Base-by-base conservation (phyloP, 768 basidiomycete genomes). In the Tephrocybe sp. region DNA sequence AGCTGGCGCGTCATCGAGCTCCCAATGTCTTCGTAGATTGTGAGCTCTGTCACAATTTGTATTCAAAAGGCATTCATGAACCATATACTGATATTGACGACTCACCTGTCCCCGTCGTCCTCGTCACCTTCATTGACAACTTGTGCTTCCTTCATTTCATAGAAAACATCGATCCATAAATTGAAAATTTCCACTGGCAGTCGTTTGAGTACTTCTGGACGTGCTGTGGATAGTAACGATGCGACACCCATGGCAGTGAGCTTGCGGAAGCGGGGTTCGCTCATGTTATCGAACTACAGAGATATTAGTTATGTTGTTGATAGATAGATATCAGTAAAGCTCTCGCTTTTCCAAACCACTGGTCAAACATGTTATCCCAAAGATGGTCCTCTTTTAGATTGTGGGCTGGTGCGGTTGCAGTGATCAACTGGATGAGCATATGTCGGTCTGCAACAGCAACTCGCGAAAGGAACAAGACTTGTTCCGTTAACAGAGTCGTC, bases 111-210 rank as follows among this genome's bases (percentile, higher is more conserved):
- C 61, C n/a, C n/a, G n/a, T n/a, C 60, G n/a, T 64, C 65, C 52
- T 70, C 70, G 15, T 72, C 71, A 39, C 68, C 64, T 24, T 63
- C 60, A 19, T 57, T 61, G 8, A 53, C 52, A 13, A 67, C 70
- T 55, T 75, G 70, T 7, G 82, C 82, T 66, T 95, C 93, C 60
- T 84, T 87, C 43, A 94, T 75, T 63, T 94, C 92, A 12, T 86
- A 87, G 45, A 95, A 84, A 5, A 94, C 92, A 54, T 94, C 92
- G 31, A 87, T 70, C 92, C 92, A 96, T 24, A 93, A 68, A 59
- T 90, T 88, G 65, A 90, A 89, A 21, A 92, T 81, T 57, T 94
- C 92, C 3, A 75, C 78, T 12, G 82, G 76, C 21, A 96, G 68
- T 16, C 88, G 78, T 25, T 78, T 73, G 9, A 96, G 78, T 9